phyloP scores from a whole-genome alignment of 2,329 filamentous ascomycete species.

The Pseudofabraea citricarpa region DNA sequence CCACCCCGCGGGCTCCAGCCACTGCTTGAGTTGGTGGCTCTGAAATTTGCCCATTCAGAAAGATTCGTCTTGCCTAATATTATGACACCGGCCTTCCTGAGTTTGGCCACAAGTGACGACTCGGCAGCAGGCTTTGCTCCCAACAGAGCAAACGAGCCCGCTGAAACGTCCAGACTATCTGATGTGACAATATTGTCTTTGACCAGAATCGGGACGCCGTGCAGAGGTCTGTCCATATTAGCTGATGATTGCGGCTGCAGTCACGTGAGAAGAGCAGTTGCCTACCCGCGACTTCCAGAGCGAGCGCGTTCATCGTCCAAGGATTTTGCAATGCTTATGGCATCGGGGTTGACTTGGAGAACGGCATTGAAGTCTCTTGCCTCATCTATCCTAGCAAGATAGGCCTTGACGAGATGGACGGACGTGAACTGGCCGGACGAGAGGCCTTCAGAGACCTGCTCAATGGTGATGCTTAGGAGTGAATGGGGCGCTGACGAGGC shows the following conservation, averaged over 20 bases:
- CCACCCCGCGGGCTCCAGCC: slow-evolving; percentile 62
- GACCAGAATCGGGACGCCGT: slow-evolving; percentile 53
- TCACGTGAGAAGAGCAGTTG: no score
- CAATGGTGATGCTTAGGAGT: not conserved
- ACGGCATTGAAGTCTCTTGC: slow-evolving; percentile 10
- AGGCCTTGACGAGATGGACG: slow-evolving; percentile 4
- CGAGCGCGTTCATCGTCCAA: slow-evolving; percentile 26
- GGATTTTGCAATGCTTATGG: slow-evolving; percentile 13
- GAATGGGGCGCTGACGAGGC: no score
- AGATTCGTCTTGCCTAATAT: slow-evolving; percentile 30
- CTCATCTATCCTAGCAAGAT: slow-evolving; percentile 7
- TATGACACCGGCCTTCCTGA: not conserved
- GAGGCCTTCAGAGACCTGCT: not conserved
- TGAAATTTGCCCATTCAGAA: slow-evolving; percentile 50
- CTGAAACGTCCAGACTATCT: slow-evolving; percentile 46
- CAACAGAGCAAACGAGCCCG: not conserved
- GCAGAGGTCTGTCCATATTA: slow-evolving; percentile 35
- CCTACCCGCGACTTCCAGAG: not conserved
- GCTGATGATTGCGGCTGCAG: no score
- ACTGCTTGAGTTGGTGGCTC: slow-evolving; percentile 49
- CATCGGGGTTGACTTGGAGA: slow-evolving; percentile 20
- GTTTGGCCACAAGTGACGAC: slow-evolving; percentile 1
- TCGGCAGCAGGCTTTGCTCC: slow-evolving; percentile 1
- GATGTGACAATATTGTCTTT: slow-evolving; percentile 55
- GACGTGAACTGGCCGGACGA: not conserved